These are phyloP conservation scores for Starmera caribaea DNA, from an alignment of 805 yeast species.

Conservation along the genomic window DNA sequence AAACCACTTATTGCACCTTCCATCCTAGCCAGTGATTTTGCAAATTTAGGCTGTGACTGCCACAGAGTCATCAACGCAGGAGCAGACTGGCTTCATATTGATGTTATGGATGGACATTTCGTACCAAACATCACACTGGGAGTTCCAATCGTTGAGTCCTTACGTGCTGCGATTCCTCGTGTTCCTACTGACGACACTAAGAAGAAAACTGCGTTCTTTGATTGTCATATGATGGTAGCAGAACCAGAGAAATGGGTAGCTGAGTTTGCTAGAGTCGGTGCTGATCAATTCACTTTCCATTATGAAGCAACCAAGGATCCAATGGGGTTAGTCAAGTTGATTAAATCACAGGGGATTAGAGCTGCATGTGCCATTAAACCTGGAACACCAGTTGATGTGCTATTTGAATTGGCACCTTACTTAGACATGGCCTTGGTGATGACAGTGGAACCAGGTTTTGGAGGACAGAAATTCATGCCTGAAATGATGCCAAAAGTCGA, in stretches of 20 bases:
- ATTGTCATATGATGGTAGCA: conserved; percentile 98
- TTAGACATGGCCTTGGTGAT: conserved; percentile 93
- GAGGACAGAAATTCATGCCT: conserved; percentile 93
- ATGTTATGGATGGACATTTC: conserved; percentile 98
- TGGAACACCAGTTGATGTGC: conserved; percentile 76
- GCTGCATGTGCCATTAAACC: conserved; percentile 96
- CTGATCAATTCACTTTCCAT: conserved; percentile 94
- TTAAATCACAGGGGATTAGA: conserved; percentile 74
- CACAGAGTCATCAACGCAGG: conserved; percentile 67
- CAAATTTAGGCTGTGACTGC: conserved; percentile 83
- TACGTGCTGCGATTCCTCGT: conserved; percentile 71
- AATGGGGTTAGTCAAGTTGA: conserved; percentile 57
- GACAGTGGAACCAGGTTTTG: conserved; percentile 99
- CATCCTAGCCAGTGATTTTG: conserved; percentile 84
- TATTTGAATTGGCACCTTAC: conserved; percentile 62
- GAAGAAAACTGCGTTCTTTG: conserved; percentile 53
- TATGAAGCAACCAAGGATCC: conserved; percentile 86
- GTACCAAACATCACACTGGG: conserved; percentile 96
- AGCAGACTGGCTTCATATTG: conserved; percentile 97
- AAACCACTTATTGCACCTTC: conserved; percentile 89
- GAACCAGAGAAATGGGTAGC: conserved; percentile 90
- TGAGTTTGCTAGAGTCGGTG: conserved; percentile 88
- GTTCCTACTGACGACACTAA: conserved; percentile 29
- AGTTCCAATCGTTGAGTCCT: conserved; percentile 73
- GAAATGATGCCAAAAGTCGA: conserved; percentile 96